Base-by-base conservation (phyloP, 2,329 filamentous ascomycete species). In the Aspergillus sp. region DNA sequence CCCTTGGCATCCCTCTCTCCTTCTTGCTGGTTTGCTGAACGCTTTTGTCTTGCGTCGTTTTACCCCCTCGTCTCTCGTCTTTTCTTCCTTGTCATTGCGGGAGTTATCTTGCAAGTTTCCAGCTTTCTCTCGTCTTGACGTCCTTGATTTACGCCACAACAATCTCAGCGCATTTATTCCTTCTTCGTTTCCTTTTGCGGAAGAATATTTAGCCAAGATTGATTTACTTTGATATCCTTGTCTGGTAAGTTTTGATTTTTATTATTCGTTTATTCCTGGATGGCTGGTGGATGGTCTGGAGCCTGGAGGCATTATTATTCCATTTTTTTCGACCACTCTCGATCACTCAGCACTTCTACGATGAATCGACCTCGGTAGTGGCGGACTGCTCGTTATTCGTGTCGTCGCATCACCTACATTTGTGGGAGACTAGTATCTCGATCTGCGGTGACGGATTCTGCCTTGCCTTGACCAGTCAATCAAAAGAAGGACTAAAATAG, bases 41-140 rank as follows among this genome's bases (percentile, higher is more conserved):
- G 45, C 52, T 56, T 53, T 46, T 19, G 19, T 49, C 42, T 50
- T 50, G 44, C 51, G 47, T 56, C 49, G 53, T 46, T 50, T 49
- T 48, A 52, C 26, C 10, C 26, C 26, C 26, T 36, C 34, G 26
- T n/a, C 9, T 39, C 36, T 39, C 36, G 36, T 49, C 43, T 51
- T 47, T 52, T 48, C 42, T 43, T 52, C 50, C 53, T 47, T 47
- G 57, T 56, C 44, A 52, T 59, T 49, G 56, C 53, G 48, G 56
- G 54, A 54, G 54, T 62, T 59, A 46, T 58, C 54, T 52, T 47
- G 52, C 48, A 47, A 49, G 48, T 58, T 52, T 47, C 51, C 53
- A 48, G 41, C 28, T 36, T 49, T 52, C 51, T 48, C 36, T 52
- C 41, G 42, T 41, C 34, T 51, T 51, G 47, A 52, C 55, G 53